Evolutionary conservation across 129 eudicot genomes (phyloP), one percentile per base, ranked within the genome.

Genomic region (Arctium minus): DNA sequence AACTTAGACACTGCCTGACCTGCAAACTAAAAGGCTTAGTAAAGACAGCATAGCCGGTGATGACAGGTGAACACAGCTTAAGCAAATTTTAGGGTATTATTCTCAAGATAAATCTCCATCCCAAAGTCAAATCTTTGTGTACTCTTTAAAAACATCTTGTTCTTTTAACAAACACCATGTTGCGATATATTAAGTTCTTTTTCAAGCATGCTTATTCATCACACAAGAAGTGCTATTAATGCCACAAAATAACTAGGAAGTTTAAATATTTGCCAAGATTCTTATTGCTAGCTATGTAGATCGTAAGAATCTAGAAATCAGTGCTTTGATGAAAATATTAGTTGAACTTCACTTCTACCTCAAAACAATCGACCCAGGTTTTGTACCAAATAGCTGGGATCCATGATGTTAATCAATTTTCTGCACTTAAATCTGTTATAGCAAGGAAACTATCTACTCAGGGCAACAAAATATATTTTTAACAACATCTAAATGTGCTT

Each of bases 1-100:
- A 92, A 92, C 83, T 85, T 92, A 67, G 98, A 88, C 70, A 94
- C 98, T 37, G 86, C 84, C 81, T 91, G 86, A 27, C 97, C 98
- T 94, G 90, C 83, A 89, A 78, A 62, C 77, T 30, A 74, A 81
- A 73, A 11, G 65, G 83, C 56, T 75, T 80, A 72, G 79, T 70
- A 40, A 56, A 18, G 83, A 39, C n/a, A 68, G 60, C 40, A 70
- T 27, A 71, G 62, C 18, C 50, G n/a, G 62, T 72, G 32, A 72
- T 77, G 79, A 48, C n/a, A 67, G 56, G 29, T 13, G n/a, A 37
- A 8, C 44, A 15, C 27, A 64, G 36, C 40, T 65, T 7, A 78
- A 78, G 81, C 40, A 78, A 76, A 27, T 76, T 69, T 30, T 39
- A 60, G 72, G 13, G 3, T 62, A 62, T 22, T 22, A 82, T 30